phyloP scores from a whole-genome alignment of 1,139 yeast species.

The Yamadazyma songkhlaensis region DNA sequence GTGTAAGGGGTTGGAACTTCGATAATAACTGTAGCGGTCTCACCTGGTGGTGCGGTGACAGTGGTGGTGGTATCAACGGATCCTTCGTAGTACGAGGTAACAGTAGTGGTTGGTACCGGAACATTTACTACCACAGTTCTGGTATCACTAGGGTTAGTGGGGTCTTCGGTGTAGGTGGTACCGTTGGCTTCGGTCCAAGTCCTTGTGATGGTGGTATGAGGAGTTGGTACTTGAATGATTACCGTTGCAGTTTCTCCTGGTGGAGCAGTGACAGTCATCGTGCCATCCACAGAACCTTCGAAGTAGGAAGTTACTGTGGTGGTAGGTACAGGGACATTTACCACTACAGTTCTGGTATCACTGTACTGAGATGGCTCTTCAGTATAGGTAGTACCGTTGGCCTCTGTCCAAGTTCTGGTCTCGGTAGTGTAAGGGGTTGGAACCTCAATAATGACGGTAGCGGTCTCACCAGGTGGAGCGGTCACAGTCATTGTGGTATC shows the following conservation, averaged over 20 bases:
- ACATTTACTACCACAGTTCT: slow-evolving; percentile 7
- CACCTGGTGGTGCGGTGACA: slow-evolving; percentile 2
- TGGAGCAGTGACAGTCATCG: slow-evolving; percentile 11
- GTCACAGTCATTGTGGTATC: slow-evolving; percentile 7
- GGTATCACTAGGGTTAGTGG: too few relatives aligned
- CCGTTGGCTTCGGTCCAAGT: not conserved
- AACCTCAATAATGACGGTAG: slow-evolving; percentile 10
- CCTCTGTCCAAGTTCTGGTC: slow-evolving; percentile 20
- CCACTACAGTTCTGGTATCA: too few relatives aligned
- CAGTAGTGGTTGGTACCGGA: slow-evolving; percentile 13
- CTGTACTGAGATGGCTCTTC: slow-evolving; percentile 4
- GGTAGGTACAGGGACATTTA: slow-evolving; percentile 14
- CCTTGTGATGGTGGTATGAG: slow-evolving; percentile 5
- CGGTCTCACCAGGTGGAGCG: slow-evolving; percentile 9
- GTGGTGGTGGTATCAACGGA: slow-evolving; percentile 4
- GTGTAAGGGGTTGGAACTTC: too few relatives aligned
- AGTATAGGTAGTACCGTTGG: slow-evolving; percentile 17
- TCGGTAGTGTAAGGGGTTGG: slow-evolving; percentile 11
- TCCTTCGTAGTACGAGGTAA: slow-evolving; percentile 7
- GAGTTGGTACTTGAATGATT: slow-evolving; percentile 12
- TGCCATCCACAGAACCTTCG: slow-evolving; percentile 8
- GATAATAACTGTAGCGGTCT: too few relatives aligned
- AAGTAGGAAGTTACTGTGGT: slow-evolving; percentile 14
- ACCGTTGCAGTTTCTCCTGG: slow-evolving; percentile 10
- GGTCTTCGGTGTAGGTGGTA: too few relatives aligned